Evolutionary conservation across 2,329 filamentous ascomycete species (phyloP).

Genomic region (Fusarium globosum): DNA sequence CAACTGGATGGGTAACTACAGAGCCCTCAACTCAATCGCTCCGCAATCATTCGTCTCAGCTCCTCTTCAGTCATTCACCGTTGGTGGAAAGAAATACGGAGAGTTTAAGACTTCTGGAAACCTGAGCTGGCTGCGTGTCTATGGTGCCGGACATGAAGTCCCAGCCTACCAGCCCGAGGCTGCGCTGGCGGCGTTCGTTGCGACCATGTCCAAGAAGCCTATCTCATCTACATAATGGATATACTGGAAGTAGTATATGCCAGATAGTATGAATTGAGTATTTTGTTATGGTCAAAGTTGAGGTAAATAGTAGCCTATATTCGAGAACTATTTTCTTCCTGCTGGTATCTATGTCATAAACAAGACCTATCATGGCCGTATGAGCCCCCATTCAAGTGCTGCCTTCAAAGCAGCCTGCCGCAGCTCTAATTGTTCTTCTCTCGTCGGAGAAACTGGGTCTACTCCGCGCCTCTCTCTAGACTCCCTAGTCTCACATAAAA

Average conservation of each 20-base stretch:
- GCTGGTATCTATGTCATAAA: accelerated
- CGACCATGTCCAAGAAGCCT: conserved; percentile 12
- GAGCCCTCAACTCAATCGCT: conserved; percentile 57
- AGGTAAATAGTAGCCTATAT: accelerated
- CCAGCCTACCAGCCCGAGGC: conserved; percentile 54
- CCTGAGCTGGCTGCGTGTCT: conserved; percentile 68
- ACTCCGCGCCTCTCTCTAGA: not conserved
- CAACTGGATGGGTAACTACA: conserved; percentile 64
- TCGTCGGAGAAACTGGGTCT: accelerated
- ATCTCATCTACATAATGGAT: not conserved
- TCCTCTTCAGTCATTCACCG: conserved; percentile 56
- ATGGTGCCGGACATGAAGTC: conserved; percentile 67
- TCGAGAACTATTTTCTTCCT: accelerated
- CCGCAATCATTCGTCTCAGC: conserved; percentile 53
- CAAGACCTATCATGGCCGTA: not conserved
- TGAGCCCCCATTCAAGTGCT: not conserved
- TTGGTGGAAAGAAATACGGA: conserved; percentile 59
- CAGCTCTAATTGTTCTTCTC: not conserved
- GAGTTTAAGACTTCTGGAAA: conserved; percentile 64
- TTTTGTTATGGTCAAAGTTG: no score
- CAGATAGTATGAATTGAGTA: accelerated
- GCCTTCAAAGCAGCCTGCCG: not conserved
- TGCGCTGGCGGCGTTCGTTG: conserved; percentile 9
- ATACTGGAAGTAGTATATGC: accelerated
- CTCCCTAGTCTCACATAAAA: not conserved